Percentiles rank a stretch among this genome's conserved stretches.
Conservation (phyloP, 75 land plant species). For the Sequoia sempervirens region DNA sequence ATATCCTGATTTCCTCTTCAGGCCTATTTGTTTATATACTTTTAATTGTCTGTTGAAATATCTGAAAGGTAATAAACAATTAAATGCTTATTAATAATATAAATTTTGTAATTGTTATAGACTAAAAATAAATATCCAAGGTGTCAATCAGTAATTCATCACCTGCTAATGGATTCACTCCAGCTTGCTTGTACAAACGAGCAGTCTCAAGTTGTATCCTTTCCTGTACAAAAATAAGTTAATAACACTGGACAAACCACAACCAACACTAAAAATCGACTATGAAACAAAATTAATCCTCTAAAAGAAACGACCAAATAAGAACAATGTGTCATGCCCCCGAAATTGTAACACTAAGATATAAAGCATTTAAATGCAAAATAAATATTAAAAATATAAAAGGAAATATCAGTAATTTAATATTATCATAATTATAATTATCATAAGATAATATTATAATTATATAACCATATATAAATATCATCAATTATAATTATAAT, state of each 20-base stretch:
- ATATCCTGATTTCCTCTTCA: not conserved
- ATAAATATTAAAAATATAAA: too few relatives aligned
- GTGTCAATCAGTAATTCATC: not conserved
- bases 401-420: too few relatives aligned
- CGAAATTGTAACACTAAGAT: too few relatives aligned
- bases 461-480: too few relatives aligned
- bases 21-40: not conserved
- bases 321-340: too few relatives aligned
- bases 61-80: not conserved
- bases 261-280: not conserved
- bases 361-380: too few relatives aligned
- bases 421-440: too few relatives aligned
- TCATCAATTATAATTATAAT: too few relatives aligned
- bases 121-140: not conserved
- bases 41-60: not conserved
- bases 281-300: not conserved
- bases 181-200: conserved; percentile 88
- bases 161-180: conserved; percentile 96
- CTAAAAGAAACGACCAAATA: not conserved
- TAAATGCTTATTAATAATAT: not conserved
- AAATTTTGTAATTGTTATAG: not conserved
- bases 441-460: too few relatives aligned
- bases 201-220: conserved; percentile 93
- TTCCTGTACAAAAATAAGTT: conserved; percentile 41
- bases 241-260: not conserved